Evolutionary conservation across 164 flowering plant genomes (phyloP), one percentile per base, ranked within the genome.

Genomic region (Euptelea pleiosperma): DNA sequence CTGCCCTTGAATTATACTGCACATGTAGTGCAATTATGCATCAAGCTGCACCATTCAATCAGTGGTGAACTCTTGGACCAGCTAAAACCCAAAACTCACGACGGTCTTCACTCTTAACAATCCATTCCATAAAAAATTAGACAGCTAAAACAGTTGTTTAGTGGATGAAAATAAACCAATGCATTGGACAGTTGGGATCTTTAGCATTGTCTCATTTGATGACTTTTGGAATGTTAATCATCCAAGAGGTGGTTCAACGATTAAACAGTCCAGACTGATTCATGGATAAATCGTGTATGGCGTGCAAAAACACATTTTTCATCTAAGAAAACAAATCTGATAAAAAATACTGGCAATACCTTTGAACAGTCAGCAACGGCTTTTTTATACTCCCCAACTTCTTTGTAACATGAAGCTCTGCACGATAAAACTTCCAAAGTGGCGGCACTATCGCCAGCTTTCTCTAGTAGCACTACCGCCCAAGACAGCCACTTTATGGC

Each of bases 401-500:
- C 99, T 75, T 93, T 93, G 70, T 88, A 90, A 72, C 97, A 93
- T 2, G 97, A 90, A 55, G 99, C 96, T 66, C 99, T 73, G 71
- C 78, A 65, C 1, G 88, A 73, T 55, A 93, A 72, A 51, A 82
- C 92, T 67, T 90, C 97, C 39, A 26, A 58, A n/a, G 61, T 44
- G 25, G 73, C 71, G 44, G 71, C 74, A 66, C 58, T 42, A 55
- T 88, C 84, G 43, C 89, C 80, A 24, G 87, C 58, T 67, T 86
- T 90, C 78, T 86, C 97, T 14, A 85, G 69, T 55, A 93, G 86
- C 64, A 75, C 40, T 0, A 79, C 73, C 24, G 98, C 94, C 98
- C 98, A 93, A 49, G 98, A 90, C 21, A 93, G 74, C 97, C 96
- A 93, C 76, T 93, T 93, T 36, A 93, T 87, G 35, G 98, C 98